Evolutionary conservation across 2,329 filamentous ascomycete species (phyloP).

Genomic region (Sclerotinia trifoliorum): DNA sequence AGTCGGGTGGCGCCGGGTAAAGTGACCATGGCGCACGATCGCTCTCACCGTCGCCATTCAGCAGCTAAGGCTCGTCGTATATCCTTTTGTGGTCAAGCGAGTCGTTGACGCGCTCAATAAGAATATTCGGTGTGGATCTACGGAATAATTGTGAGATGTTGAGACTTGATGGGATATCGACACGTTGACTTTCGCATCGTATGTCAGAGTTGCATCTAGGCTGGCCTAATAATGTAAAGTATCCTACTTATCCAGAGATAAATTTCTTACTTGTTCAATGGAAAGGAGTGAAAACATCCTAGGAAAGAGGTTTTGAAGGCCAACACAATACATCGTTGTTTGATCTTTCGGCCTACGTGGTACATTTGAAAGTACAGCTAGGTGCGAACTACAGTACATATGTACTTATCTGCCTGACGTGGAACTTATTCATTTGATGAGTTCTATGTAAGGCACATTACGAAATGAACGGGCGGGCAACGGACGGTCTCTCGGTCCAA

Average conservation of each 20-base stretch:
- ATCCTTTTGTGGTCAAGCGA: constrained; percentile 5
- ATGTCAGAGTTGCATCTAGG: neutral
- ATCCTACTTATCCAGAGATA: neutral
- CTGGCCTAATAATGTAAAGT: constrained; percentile 4
- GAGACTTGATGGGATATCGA: neutral
- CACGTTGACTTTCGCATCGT: neutral
- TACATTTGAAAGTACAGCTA: neutral
- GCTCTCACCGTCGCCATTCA: constrained; percentile 10
- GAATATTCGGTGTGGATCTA: neutral
- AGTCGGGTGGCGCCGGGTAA: constrained; percentile 15
- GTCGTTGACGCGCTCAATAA: neutral
- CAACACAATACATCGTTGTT: neutral
- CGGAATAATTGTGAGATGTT: constrained; percentile 1
- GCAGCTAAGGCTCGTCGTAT: constrained; percentile 16
- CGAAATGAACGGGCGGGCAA: neutral
- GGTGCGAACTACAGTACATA: neutral
- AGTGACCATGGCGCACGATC: neutral
- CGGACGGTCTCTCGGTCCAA: neutral
- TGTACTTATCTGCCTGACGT: neutral
- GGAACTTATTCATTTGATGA: neutral
- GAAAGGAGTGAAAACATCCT: neutral
- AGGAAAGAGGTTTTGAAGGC: neutral
- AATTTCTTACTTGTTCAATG: neutral
- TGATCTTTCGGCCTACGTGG: neutral
- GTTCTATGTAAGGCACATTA: neutral